These are phyloP conservation scores for Chlorokybus atmophyticus DNA, from an alignment of 139 green algal genomes.

Conservation along the genomic window DNA sequence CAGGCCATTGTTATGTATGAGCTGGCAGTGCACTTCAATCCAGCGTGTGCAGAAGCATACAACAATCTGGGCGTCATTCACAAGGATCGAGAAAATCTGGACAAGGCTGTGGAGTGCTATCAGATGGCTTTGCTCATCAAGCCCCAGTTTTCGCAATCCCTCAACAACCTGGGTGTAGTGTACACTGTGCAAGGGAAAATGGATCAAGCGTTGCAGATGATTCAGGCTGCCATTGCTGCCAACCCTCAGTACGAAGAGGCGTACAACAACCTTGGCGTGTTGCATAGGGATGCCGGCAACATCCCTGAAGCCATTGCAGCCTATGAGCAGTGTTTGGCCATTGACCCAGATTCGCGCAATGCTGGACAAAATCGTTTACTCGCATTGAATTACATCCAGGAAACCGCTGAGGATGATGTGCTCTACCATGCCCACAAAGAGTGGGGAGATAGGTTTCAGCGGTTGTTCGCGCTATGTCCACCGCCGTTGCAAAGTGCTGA, in stretches of 20 bases:
- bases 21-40: conserved; percentile 52
- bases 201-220: conserved; percentile 59
- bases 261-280: conserved; percentile 59
- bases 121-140: conserved; percentile 30
- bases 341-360: conserved; percentile 37
- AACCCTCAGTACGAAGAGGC: conserved; percentile 58
- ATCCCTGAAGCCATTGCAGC: conserved; percentile 57
- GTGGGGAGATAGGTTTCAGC: conserved; percentile 55
- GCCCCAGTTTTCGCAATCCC: conserved; percentile 40
- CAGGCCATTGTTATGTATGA: conserved; percentile 87
- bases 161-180: conserved; percentile 93
- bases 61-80: conserved; percentile 80
- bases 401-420: conserved; percentile 48
- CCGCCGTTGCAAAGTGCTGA: conserved; percentile 10
- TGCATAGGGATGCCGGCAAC: conserved; percentile 31
- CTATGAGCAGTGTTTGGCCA: conserved; percentile 61
- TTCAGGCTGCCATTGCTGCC: conserved; percentile 58
- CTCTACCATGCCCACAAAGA: conserved; percentile 61
- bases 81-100: conserved; percentile 60
- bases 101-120: conserved; percentile 46
- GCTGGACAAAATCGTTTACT: conserved; percentile 61
- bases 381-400: conserved; percentile 79
- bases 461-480: conserved; percentile 35
- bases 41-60: conserved; percentile 68
- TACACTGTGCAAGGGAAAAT: conserved; percentile 60